Percentiles rank a stretch among this genome's conserved stretches.
Conservation (phyloP, 306 rosid species). For the Begonia fuchsioides region DNA sequence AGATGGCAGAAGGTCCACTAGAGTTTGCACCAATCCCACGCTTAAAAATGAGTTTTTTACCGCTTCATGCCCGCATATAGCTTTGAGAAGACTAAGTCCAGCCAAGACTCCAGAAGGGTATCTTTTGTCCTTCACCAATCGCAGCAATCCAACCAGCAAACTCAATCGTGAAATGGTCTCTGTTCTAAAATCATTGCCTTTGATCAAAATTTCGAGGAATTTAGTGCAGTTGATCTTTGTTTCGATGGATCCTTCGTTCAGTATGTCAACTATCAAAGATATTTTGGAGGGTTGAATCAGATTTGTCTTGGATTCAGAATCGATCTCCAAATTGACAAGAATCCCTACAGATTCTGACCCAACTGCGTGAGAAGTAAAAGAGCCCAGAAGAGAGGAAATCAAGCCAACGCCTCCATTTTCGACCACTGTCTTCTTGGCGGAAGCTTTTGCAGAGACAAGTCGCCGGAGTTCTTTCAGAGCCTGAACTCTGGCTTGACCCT, state of each 20-base stretch:
- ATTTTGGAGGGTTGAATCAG: conserved; percentile 32
- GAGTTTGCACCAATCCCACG: conserved; percentile 26
- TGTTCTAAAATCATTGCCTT: conserved; percentile 14
- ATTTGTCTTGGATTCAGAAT: conserved; percentile 25
- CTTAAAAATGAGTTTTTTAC: conserved; percentile 23
- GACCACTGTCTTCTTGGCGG: conserved; percentile 18
- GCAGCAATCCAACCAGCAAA: conserved; percentile 32
- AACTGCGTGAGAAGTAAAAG: conserved; percentile 45
- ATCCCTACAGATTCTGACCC: conserved; percentile 46
- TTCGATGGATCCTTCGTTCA: conserved; percentile 46
- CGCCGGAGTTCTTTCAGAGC: conserved; percentile 27
- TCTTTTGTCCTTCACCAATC: conserved; percentile 37
- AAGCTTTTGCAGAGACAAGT: conserved; percentile 15
- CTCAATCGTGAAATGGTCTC: conserved; percentile 28
- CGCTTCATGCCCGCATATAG: conserved; percentile 20
- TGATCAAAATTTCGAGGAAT: conserved; percentile 22
- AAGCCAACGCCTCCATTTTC: conserved; percentile 22
- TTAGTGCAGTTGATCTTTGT: conserved; percentile 44
- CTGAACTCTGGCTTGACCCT: conserved; percentile 41
- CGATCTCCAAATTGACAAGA: conserved; percentile 28
- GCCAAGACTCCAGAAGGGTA: conserved; percentile 24
- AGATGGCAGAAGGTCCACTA: conserved; percentile 27
- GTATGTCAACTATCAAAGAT: conserved; percentile 30
- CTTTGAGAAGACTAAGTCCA: conserved; percentile 30
- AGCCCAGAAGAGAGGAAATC: conserved; percentile 31